Conservation (phyloP, 164 flowering plant genomes). For the Stephania japonica region DNA sequence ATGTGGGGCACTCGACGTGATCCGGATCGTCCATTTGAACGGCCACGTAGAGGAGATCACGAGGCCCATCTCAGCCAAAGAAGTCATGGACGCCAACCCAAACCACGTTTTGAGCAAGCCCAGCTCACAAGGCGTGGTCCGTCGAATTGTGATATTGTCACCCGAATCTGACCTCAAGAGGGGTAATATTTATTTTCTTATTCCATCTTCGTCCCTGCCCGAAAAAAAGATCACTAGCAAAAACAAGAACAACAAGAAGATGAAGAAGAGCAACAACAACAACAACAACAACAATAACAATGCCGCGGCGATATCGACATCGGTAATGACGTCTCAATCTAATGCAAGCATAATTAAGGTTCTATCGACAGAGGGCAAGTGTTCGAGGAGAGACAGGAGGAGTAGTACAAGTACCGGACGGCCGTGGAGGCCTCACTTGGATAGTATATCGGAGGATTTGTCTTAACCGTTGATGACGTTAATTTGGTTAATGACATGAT, state of each 20-base stretch:
- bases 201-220: conserved; percentile 58
- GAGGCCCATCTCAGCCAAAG: conserved; percentile 60
- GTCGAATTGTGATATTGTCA: conserved; percentile 54
- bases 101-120: conserved; percentile 72
- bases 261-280: neutral
- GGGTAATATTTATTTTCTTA: conserved; percentile 77
- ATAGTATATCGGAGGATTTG: conserved; percentile 64
- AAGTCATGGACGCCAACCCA: conserved; percentile 61
- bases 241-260: conserved; percentile 13
- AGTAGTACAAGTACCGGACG: conserved; percentile 15
- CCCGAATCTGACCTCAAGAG: conserved; percentile 73
- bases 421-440: conserved; percentile 69
- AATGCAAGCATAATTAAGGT: conserved; percentile 15
- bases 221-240: conserved; percentile 17
- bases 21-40: conserved; percentile 77
- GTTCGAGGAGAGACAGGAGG: conserved; percentile 35
- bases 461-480: conserved; percentile 6
- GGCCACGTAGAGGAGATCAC: conserved; percentile 75
- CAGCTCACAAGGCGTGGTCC: conserved; percentile 49
- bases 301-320: too few relatives aligned
- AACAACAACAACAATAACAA: too few relatives aligned
- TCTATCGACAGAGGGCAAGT: conserved; percentile 23
- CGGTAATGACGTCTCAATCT: too few relatives aligned
- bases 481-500: neutral
- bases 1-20: conserved; percentile 83